Percentiles rank a stretch among this genome's conserved stretches.
Conservation (phyloP, 106 monocot genomes). For the Apostasia ramifera region DNA sequence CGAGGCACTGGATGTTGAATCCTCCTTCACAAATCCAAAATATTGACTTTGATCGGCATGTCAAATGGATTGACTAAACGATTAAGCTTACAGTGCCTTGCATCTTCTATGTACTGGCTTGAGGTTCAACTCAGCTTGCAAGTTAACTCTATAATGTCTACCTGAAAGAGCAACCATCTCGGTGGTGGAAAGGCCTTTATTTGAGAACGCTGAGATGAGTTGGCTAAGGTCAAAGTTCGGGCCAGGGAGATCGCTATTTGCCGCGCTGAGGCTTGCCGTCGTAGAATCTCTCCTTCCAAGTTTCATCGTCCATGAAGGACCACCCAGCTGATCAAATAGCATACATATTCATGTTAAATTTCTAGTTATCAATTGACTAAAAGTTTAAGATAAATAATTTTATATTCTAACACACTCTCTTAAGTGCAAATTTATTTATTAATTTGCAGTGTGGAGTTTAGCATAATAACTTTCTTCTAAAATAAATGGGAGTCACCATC, state of each 20-base stretch:
- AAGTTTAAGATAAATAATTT: neutral
- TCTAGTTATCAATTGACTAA: neutral
- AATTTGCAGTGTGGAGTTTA: too few species aligned
- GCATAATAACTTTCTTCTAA: neutral
- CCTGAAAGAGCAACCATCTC: slow-evolving; percentile 64
- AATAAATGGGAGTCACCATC: neutral
- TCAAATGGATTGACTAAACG: too few species aligned
- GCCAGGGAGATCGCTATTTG: slow-evolving; percentile 54
- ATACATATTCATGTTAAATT: too few species aligned
- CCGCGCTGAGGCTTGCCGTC: slow-evolving; percentile 48
- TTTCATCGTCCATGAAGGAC: slow-evolving; percentile 58
- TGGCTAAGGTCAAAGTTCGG: slow-evolving; percentile 23
- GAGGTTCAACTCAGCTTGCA: neutral
- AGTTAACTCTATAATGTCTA: slow-evolving; percentile 1
- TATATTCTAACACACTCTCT: neutral
- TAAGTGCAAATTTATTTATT: neutral
- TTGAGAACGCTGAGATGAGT: slow-evolving; percentile 29
- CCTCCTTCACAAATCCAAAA: too few species aligned
- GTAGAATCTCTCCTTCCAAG: slow-evolving; percentile 69
- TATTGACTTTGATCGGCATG: too few species aligned
- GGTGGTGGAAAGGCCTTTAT: slow-evolving; percentile 33
- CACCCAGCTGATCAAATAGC: slow-evolving; percentile 40
- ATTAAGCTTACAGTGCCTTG: too few species aligned
- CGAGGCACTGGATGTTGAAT: too few species aligned
- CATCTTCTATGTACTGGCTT: neutral